A percentile compares a stretch with the other conserved stretches of the same genome.
These are phyloP conservation scores for Gentiana macrophylla DNA, from an alignment of 257 asterid species.

Conservation along the genomic window DNA sequence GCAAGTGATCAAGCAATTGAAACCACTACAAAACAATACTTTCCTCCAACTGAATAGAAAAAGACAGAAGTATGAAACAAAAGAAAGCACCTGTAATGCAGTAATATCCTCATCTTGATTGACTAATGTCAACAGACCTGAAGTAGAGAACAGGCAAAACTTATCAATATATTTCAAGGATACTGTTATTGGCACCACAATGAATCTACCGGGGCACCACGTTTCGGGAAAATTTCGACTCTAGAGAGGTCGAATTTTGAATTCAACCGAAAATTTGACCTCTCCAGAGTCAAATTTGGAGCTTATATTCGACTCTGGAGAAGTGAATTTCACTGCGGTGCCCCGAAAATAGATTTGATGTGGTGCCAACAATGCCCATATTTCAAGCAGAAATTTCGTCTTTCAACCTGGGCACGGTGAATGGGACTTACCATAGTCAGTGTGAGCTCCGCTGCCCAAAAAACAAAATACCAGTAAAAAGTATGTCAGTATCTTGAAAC, in stretches of 20 bases:
- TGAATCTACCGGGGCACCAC: too few species aligned
- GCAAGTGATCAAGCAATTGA: too few species aligned
- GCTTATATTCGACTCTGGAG: too few species aligned
- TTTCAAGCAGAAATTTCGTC: neutral
- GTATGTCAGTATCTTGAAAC: slow-evolving; percentile 7
- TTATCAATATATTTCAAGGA: neutral
- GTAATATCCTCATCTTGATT: slow-evolving; percentile 86
- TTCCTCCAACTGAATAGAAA: neutral
- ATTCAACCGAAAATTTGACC: too few species aligned
- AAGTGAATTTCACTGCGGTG: too few species aligned
- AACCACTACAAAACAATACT: too few species aligned
- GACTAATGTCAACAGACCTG: slow-evolving; percentile 83
- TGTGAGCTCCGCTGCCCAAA: slow-evolving; percentile 82
- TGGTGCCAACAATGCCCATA: too few species aligned
- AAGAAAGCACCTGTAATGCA: slow-evolving; percentile 55
- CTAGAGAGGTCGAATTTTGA: too few species aligned
- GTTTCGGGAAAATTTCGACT: too few species aligned
- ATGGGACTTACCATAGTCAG: slow-evolving; percentile 70
- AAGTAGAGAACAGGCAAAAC: slow-evolving; percentile 2
- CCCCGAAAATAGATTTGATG: too few species aligned
- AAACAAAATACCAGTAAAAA: slow-evolving; percentile 14
- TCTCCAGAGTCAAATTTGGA: too few species aligned
- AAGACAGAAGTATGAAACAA: neutral
- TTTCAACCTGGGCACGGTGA: slow-evolving; percentile 1
- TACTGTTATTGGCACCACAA: too few species aligned